Percentiles rank a stretch among this genome's conserved stretches.
Evolutionary conservation across 2,329 filamentous ascomycete species (phyloP).

Genomic region (Alternaria rosae): DNA sequence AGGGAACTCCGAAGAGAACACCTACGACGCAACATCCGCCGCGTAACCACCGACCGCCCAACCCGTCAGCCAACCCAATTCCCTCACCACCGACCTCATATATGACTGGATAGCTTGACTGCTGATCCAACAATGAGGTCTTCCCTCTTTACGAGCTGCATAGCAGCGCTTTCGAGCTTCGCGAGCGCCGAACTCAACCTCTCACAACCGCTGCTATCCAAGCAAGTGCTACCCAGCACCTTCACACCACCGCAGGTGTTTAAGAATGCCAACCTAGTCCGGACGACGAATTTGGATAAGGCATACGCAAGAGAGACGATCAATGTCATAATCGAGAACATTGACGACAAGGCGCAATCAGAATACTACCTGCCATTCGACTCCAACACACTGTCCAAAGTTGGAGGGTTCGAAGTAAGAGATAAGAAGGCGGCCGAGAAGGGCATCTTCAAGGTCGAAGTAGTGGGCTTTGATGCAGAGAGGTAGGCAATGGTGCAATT

Average conservation of each 20-base stretch:
- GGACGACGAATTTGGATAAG: conserved; percentile 91
- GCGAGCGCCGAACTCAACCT: conserved; percentile 65
- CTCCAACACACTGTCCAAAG: conserved; percentile 72
- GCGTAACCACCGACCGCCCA: conserved; percentile 28
- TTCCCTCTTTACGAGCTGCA: conserved; percentile 49
- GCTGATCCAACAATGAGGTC: conserved; percentile 51
- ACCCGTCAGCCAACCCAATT: conserved; percentile 15
- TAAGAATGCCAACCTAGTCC: conserved; percentile 90
- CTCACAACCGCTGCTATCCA: conserved; percentile 63
- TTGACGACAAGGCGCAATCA: conserved; percentile 77
- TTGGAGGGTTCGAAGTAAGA: conserved; percentile 89
- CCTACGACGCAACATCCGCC: conserved; percentile 42
- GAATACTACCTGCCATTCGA: conserved; percentile 94
- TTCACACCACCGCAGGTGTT: conserved; percentile 92
- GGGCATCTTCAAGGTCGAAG: conserved; percentile 72
- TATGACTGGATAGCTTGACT: conserved; percentile 43
- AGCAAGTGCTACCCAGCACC: conserved; percentile 56
- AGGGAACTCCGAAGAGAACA: conserved; percentile 46
- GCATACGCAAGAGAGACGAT: conserved; percentile 87
- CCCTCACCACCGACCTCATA: conserved; percentile 27
- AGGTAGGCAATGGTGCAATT: conserved; percentile 52
- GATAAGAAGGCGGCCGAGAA: conserved; percentile 82
- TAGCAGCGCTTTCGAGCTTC: conserved; percentile 68
- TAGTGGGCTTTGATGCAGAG: conserved; percentile 65
- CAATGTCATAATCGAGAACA: conserved; percentile 94